Evolutionary conservation across 2,329 filamentous ascomycete genomes (phyloP).

Genomic region (Hypoxylon sp.): DNA sequence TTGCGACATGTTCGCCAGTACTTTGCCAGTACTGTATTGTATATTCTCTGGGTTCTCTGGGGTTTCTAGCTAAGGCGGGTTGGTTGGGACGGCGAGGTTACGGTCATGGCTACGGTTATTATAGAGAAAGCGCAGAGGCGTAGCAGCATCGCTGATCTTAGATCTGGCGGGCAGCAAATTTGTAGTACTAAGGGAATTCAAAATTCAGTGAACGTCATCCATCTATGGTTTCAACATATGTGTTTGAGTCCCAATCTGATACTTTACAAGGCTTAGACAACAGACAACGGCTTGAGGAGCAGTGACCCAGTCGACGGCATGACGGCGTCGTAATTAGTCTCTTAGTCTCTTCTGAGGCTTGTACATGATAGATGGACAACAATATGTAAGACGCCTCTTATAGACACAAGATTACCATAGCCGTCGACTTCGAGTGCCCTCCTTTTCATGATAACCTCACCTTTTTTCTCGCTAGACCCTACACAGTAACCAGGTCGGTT

Average conservation of each 20-base stretch:
- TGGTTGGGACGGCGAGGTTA: slow-evolving; percentile 1
- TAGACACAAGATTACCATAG: not conserved
- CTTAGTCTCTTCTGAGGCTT: too few relatives aligned
- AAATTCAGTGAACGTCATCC: not conserved
- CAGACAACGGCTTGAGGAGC: too few relatives aligned
- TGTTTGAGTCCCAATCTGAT: not conserved
- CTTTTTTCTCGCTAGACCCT: too few relatives aligned
- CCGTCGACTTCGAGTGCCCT: not conserved
- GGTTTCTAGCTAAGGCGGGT: not conserved
- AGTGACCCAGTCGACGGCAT: too few relatives aligned
- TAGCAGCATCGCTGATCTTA: not conserved
- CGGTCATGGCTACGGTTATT: not conserved
- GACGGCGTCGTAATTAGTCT: too few relatives aligned
- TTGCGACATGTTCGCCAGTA: not conserved
- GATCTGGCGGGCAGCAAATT: slow-evolving; percentile 1
- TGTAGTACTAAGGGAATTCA: slow-evolving; percentile 17
- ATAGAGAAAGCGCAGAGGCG: slow-evolving; percentile 12
- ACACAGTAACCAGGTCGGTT: too few relatives aligned
- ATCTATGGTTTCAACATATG: not conserved
- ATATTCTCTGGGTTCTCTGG: not conserved
- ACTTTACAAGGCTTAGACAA: not conserved
- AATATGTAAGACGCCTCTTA: not conserved
- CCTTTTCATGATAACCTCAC: not conserved
- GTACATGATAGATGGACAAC: not conserved
- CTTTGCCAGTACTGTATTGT: slow-evolving; percentile 10